Conservation (phyloP, 768 basidiomycete genomes). For the Lenzites betulinus region DNA sequence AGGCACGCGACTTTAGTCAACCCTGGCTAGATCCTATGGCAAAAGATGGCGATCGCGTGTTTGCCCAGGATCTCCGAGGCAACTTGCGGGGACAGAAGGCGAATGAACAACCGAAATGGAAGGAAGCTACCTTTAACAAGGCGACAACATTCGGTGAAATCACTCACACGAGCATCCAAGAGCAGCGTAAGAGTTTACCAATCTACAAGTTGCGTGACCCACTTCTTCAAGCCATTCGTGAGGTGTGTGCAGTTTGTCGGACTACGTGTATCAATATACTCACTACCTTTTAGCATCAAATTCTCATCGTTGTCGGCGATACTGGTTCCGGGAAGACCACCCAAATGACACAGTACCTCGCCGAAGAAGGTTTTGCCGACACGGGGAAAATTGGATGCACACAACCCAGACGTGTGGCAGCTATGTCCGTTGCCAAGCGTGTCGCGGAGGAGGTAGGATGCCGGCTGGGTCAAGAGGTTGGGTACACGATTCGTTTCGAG, state of each 20-base stretch:
- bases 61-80: constrained; percentile 91
- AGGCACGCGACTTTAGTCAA: constrained; percentile 91
- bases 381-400: constrained; percentile 93
- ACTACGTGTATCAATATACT: neutral
- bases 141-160: constrained; percentile 95
- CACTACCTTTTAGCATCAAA: constrained; percentile 71
- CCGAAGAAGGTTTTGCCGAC: constrained; percentile 92
- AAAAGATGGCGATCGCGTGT: constrained; percentile 78
- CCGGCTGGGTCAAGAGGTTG: constrained; percentile 95
- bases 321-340: constrained; percentile 99
- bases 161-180: constrained; percentile 86
- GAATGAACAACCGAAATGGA: constrained; percentile 86
- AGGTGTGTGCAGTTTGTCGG: constrained; percentile 52
- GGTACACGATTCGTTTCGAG: constrained; percentile 98
- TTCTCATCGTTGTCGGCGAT: constrained; percentile 97
- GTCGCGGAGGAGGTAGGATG: constrained; percentile 99
- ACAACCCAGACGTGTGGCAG: constrained; percentile 98
- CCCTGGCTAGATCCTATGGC: constrained; percentile 99
- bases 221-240: constrained; percentile 84
- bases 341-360: constrained; percentile 98
- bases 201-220: constrained; percentile 95
- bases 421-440: constrained; percentile 99
- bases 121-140: constrained; percentile 90
- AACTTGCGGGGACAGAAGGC: constrained; percentile 82
- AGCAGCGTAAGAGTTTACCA: constrained; percentile 88